Base-by-base conservation (phyloP, 306 rosid species). In the Fagus sylvatica region DNA sequence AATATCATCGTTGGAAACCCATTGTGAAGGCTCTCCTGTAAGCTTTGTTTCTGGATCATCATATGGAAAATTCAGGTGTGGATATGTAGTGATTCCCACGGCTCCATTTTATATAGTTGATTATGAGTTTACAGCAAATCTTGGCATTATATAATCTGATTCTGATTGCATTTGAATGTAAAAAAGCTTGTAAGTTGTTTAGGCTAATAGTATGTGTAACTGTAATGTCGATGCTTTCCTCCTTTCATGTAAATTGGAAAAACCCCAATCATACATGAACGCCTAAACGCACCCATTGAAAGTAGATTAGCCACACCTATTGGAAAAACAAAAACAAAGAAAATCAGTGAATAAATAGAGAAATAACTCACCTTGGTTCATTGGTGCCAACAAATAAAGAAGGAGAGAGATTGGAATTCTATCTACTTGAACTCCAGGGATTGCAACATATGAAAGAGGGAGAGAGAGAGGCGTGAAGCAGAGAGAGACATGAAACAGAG, bases 21-120 rank as follows among this genome's bases (percentile, higher is more conserved):
- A 83, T 87, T 46, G 49, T 89, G 76, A 85, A 71, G 80, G 55
- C 74, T 74, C 85, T 86, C 39, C 86, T 89, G 80, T 88, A 84
- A 87, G 79, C 65, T n/a, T 40, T 53, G 19, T 59, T 71, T 65
- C 41, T 13, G 42, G n/a, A 67, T 80, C 60, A 75, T 61, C 40
- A 10, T 71, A 9, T 80, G 81, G 73, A n/a, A 70, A 83, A 53
- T 85, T 72, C 28, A 40, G 65, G n/a, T n/a, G 41, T 43, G 76
- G 48, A 78, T 82, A n/a, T n/a, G n/a, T n/a, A n/a, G 75, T 40
- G 43, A 70, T 79, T 68, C 77, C 72, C 28, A 43, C 17, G 51
- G 60, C 79, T 59, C 59, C 72, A n/a, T 82, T 51, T 81, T 69
- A 75, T 74, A 8, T 79, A 78, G 81, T 59, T 60, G 73, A 71